phyloP scores from a whole-genome alignment of 805 yeast species.

The Wickerhamomyces pijperi region DNA sequence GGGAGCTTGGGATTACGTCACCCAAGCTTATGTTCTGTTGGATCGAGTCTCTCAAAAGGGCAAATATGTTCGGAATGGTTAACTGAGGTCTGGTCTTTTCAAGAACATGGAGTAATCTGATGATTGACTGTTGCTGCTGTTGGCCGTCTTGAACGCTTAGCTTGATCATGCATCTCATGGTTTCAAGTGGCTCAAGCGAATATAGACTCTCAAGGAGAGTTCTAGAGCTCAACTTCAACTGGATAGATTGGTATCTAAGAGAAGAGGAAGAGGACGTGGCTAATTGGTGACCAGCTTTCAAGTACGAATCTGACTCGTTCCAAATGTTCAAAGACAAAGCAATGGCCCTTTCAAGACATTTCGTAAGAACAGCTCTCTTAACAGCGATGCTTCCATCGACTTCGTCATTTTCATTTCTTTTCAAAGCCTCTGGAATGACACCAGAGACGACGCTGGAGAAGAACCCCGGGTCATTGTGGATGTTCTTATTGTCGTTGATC shows the following conservation, averaged over 20 bases:
- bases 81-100: slow-evolving; percentile 76
- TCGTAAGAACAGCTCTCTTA: slow-evolving; percentile 13
- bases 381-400: slow-evolving; percentile 4
- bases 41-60: slow-evolving; percentile 31
- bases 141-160: too few relatives aligned
- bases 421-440: slow-evolving; percentile 54
- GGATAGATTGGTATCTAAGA: slow-evolving; percentile 36
- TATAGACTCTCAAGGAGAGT: slow-evolving; percentile 54
- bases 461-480: slow-evolving; percentile 41
- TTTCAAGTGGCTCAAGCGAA: slow-evolving; percentile 60
- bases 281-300: slow-evolving; percentile 7
- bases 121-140: slow-evolving; percentile 19
- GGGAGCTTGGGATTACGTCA: slow-evolving; percentile 6
- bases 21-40: slow-evolving; percentile 14
- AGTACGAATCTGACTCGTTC: slow-evolving; percentile 48
- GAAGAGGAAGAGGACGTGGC: slow-evolving; percentile 20
- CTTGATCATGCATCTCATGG: slow-evolving; percentile 50
- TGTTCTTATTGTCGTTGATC: slow-evolving; percentile 8
- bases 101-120: slow-evolving; percentile 61
- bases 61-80: slow-evolving; percentile 59
- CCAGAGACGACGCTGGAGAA: slow-evolving; percentile 59
- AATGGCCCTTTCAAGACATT: slow-evolving; percentile 53
- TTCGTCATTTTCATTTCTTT: not conserved
- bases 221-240: slow-evolving; percentile 60
- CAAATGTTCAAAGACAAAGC: slow-evolving; percentile 51